A percentile compares a stretch with the other conserved stretches of the same genome.
These are phyloP conservation scores for Mycena galericulata DNA, from an alignment of 768 basidiomycete species.

Conservation along the genomic window DNA sequence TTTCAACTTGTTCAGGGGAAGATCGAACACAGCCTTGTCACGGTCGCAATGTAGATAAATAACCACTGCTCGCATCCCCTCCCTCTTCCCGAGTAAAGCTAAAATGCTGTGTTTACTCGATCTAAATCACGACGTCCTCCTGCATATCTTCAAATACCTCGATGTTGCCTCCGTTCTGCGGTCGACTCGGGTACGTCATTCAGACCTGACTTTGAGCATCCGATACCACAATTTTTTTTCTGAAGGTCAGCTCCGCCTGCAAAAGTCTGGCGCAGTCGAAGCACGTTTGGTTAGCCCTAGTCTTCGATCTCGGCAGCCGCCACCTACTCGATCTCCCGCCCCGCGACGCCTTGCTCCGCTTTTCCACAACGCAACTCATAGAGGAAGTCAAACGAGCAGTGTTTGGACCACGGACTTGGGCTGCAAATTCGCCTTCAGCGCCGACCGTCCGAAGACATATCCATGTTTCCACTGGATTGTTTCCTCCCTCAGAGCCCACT, in stretches of 20 bases:
- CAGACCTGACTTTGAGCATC: neutral
- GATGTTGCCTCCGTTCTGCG: constrained; percentile 7
- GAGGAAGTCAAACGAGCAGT: constrained; percentile 13
- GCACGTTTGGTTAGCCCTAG: constrained; percentile 17
- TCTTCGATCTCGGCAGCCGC: neutral
- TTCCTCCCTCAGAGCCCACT: constrained; percentile 7
- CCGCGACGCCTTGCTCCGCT: neutral
- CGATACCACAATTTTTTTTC: constrained; percentile 1
- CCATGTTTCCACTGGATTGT: neutral
- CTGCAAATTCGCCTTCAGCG: constrained; percentile 3
- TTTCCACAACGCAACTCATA: constrained; percentile 9
- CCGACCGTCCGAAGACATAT: neutral
- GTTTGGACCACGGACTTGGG: constrained; percentile 19
- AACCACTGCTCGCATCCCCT: neutral
- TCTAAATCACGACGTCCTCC: constrained; percentile 4
- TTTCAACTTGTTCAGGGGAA: too few species aligned
- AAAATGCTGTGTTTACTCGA: constrained; percentile 10
- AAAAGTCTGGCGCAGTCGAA: constrained; percentile 11
- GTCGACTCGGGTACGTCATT: constrained; percentile 6
- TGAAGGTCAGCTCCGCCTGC: constrained; percentile 11
- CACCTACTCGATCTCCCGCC: constrained; percentile 4
- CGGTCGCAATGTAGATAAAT: constrained; percentile 6
- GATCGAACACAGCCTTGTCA: too few species aligned
- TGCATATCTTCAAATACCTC: constrained; percentile 3
- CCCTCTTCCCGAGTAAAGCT: neutral